Base-by-base conservation (phyloP, 306 rosid genomes). In the Hylodesmum podocarpum region DNA sequence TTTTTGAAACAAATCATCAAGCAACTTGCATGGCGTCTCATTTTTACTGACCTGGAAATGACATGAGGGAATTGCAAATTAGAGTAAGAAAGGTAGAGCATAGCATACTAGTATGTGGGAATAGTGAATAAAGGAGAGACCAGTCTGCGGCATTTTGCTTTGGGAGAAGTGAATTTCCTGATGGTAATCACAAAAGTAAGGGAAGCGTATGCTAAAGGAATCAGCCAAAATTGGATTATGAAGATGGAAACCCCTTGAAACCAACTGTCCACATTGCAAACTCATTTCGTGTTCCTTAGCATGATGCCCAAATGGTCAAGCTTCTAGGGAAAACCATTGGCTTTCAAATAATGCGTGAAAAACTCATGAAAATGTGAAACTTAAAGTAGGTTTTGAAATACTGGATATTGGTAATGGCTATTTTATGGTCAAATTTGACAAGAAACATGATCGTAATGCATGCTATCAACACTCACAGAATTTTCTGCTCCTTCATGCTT, bases 61-160 rank as follows among this genome's bases (percentile, higher is more conserved):
- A 15, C 22, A 3, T 14, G 43, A 15, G n/a, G n/a, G n/a, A n/a
- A n/a, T n/a, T n/a, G 24, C 24, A 0, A 59, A 21, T 51, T 19
- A 46, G 2, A 46, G 51, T 15, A 10, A 46, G n/a, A 43, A 40
- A 40, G 14, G 46, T 3, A 40, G 53, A 19, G 4, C 24, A 18
- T 1, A 49, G 18, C 1, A 49, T 6, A 25, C 0, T n/a, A 4
- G 15, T n/a, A 33, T 11, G 31, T 11, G 2, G 3, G 49, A 64
- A 64, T 62, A 12, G 21, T 3, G 53, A 40, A 14, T 37, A 24
- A 18, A 8, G 18, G 61, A 49, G 59, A 19, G 27, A 91, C 98
- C 97, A 86, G 63, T 79, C 77, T 86, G 80, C 89, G 85, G 83
- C 97, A 97, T 53, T 94, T 86, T 4, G 87, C 96, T 86, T 81